Percentiles rank a stretch among this genome's conserved stretches.
Evolutionary conservation across 2,329 filamentous ascomycete genomes (phyloP).

Genomic region (Alternaria arbusti): DNA sequence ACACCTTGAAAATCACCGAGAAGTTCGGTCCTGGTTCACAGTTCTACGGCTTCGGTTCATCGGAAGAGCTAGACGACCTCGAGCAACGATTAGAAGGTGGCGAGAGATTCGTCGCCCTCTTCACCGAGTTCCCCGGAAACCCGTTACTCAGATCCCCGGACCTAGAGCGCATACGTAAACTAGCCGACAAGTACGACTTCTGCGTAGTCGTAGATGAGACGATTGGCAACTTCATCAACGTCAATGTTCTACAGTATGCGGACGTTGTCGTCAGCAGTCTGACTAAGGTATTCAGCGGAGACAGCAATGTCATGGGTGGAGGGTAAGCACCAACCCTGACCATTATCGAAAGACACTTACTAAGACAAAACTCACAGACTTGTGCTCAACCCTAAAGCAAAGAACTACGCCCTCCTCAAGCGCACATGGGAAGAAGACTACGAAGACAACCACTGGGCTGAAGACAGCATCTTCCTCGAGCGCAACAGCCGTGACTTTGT

Average conservation of each 20-base stretch:
- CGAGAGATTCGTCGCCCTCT: conserved; percentile 80
- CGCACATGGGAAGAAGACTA: conserved; percentile 68
- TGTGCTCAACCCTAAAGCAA: conserved; percentile 70
- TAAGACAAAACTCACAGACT: conserved; percentile 47
- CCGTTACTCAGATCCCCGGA: conserved; percentile 86
- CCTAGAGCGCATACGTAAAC: conserved; percentile 75
- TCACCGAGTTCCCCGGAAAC: conserved; percentile 95
- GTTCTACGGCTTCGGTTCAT: conserved; percentile 84
- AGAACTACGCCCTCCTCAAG: conserved; percentile 75
- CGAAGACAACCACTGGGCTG: conserved; percentile 91
- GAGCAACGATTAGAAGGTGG: conserved; percentile 73
- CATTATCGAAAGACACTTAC: background rate
- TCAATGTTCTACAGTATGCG: conserved; percentile 86
- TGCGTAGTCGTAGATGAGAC: conserved; percentile 94
- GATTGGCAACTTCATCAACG: conserved; percentile 94
- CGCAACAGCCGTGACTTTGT: conserved; percentile 94
- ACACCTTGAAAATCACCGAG: conserved; percentile 91
- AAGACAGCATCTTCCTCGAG: conserved; percentile 94
- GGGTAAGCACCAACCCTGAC: conserved; percentile 51
- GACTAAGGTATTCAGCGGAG: conserved; percentile 96
- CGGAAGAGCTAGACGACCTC: conserved; percentile 81
- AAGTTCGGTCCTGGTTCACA: conserved; percentile 90
- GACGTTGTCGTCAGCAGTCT: conserved; percentile 94
- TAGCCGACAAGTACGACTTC: conserved; percentile 87
- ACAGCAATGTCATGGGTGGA: conserved; percentile 98